These are phyloP conservation scores for Fusarium buxicola DNA, from an alignment of 2,329 filamentous ascomycete genomes.

Conservation along the genomic window DNA sequence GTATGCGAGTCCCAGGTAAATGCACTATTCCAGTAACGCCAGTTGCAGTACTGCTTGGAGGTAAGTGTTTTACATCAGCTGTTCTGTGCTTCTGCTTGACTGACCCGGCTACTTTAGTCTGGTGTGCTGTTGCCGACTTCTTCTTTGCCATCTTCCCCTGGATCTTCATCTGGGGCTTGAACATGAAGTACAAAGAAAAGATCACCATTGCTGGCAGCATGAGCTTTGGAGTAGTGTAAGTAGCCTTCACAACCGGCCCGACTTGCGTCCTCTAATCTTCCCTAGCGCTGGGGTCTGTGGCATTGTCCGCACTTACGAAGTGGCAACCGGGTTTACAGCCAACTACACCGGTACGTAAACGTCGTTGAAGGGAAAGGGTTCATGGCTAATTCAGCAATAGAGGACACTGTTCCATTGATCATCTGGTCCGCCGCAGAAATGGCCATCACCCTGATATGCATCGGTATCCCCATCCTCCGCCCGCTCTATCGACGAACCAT, in stretches of 20 bases:
- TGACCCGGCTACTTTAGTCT: conserved; percentile 11
- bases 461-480: conserved; percentile 53
- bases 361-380: background rate
- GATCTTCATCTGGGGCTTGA: conserved; percentile 56
- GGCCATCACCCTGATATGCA: conserved; percentile 52
- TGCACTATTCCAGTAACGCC: conserved; percentile 22
- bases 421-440: conserved; percentile 55
- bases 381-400: conserved; percentile 33
- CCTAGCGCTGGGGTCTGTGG: conserved; percentile 31
- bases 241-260: background rate
- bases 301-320: conserved; percentile 28
- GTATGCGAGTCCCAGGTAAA: conserved; percentile 1
- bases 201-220: conserved; percentile 55
- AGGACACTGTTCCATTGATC: conserved; percentile 50
- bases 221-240: conserved; percentile 55
- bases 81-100: background rate
- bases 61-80: conserved; percentile 3
- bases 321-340: conserved; percentile 21
- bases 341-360: conserved; percentile 28
- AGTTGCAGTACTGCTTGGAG: conserved; percentile 22
- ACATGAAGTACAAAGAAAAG: conserved; percentile 58
- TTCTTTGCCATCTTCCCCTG: conserved; percentile 56
- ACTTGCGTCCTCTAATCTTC: background rate
- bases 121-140: conserved; percentile 49
- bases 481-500: conserved; percentile 49